A percentile compares a stretch with the other conserved stretches of the same genome.
Conservation (phyloP, 2,329 filamentous ascomycete genomes). For the Trichophyton mentagrophytes region DNA sequence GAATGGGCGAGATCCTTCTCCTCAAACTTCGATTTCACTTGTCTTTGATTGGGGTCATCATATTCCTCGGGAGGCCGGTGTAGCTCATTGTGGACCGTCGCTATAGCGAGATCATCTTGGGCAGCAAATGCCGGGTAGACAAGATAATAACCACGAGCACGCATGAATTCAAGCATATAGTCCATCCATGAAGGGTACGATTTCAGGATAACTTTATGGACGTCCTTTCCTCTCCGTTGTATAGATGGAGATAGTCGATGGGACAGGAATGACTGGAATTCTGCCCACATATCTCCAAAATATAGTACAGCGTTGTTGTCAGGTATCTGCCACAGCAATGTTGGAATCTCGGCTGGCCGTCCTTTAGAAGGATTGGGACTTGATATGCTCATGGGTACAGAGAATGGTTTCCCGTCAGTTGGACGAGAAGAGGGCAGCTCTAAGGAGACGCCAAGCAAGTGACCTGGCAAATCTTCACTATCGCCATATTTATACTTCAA, state of each 20-base stretch:
- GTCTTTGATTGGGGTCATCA: not conserved
- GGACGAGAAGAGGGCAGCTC: slow-evolving; percentile 49
- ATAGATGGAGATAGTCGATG: slow-evolving; percentile 38
- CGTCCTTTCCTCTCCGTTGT: slow-evolving; percentile 9
- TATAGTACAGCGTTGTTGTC: slow-evolving; percentile 71
- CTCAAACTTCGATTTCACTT: slow-evolving; percentile 6
- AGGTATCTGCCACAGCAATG: slow-evolving; percentile 77
- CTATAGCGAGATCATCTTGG: slow-evolving; percentile 42
- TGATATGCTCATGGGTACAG: slow-evolving; percentile 26
- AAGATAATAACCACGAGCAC: slow-evolving; percentile 62
- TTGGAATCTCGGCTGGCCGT: slow-evolving; percentile 28
- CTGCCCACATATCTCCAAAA: slow-evolving; percentile 74
- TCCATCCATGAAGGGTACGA: slow-evolving; percentile 65
- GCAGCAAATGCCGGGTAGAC: slow-evolving; percentile 56
- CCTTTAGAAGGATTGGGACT: slow-evolving; percentile 3
- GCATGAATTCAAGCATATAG: slow-evolving; percentile 62
- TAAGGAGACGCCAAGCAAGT: slow-evolving; percentile 67
- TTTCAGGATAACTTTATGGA: slow-evolving; percentile 49
- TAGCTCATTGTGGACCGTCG: slow-evolving; percentile 67
- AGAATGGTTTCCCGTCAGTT: slow-evolving; percentile 45
- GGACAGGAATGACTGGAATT: slow-evolving; percentile 69
- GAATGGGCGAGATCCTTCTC: slow-evolving; percentile 19
- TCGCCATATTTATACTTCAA: slow-evolving; percentile 65
- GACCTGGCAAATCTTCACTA: slow-evolving; percentile 33
- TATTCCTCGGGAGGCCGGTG: slow-evolving; percentile 59